A percentile compares a stretch with the other conserved stretches of the same genome.
These are phyloP conservation scores for Spinacia oleracea DNA, from an alignment of 179 eudicot species.

Conservation along the genomic window DNA sequence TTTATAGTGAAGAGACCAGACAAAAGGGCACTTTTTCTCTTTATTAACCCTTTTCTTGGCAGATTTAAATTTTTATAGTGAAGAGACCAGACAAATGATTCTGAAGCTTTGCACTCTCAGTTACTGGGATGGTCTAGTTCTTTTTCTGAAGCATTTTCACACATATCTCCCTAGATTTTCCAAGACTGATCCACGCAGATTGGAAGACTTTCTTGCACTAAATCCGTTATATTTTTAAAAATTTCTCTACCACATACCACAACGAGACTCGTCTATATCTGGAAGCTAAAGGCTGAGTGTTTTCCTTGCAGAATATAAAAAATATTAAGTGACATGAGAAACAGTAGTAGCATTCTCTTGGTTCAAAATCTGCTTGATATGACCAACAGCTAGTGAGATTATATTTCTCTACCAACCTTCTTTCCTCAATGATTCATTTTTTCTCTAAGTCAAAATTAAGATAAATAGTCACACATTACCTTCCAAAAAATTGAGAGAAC, in stretches of 20 bases:
- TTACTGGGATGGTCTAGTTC: not conserved
- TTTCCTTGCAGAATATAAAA: not conserved
- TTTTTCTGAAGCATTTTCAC: not conserved
- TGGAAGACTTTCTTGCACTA: not conserved
- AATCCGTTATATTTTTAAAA: not conserved
- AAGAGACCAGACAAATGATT: too few relatives aligned
- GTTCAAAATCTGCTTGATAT: not conserved
- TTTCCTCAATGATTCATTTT: too few relatives aligned
- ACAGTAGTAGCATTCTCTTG: not conserved
- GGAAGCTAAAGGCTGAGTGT: not conserved
- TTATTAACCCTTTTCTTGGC: too few relatives aligned
- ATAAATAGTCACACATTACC: constrained; percentile 41
- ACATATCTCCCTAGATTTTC: not conserved
- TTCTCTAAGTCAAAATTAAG: not conserved
- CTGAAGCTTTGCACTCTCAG: not conserved
- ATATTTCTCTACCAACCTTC: too few relatives aligned
- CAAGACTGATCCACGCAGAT: not conserved
- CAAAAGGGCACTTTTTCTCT: too few relatives aligned
- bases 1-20: not conserved
- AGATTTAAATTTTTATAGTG: too few relatives aligned
- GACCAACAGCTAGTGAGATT: not conserved
- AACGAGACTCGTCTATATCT: not conserved
- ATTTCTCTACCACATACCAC: not conserved
- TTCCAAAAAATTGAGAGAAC: constrained; percentile 83
- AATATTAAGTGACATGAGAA: not conserved